Percentiles rank a stretch among this genome's conserved stretches.
Conservation (phyloP, 495 filamentous ascomycete genomes). For the Aspergillus saccharolyticus region DNA sequence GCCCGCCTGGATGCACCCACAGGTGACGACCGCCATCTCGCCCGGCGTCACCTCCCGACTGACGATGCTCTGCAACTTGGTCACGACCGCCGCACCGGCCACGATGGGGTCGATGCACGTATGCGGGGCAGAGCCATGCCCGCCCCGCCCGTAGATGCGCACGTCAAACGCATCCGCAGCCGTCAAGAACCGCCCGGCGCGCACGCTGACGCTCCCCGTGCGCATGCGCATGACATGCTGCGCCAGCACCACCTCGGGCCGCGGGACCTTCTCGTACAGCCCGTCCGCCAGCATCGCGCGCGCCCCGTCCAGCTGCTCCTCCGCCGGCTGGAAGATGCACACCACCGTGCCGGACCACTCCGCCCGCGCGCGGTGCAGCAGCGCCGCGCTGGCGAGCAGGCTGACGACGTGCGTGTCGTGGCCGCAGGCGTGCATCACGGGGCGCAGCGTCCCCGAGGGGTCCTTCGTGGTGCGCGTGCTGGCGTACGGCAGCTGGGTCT, state of each 20-base stretch:
- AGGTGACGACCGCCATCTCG: slow-evolving; percentile 52
- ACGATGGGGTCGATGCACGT: slow-evolving; percentile 53
- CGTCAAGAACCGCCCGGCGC: slow-evolving; percentile 24
- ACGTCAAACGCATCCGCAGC: slow-evolving; percentile 42
- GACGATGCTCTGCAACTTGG: slow-evolving; percentile 53
- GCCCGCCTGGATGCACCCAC: slow-evolving; percentile 48
- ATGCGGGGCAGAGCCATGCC: slow-evolving; percentile 50
- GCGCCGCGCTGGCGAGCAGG: slow-evolving; percentile 46
- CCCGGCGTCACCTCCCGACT: slow-evolving; percentile 47
- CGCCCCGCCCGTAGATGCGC: slow-evolving; percentile 46
- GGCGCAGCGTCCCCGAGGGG: slow-evolving; percentile 39
- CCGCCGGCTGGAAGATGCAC: slow-evolving; percentile 56
- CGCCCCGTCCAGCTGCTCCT: slow-evolving; percentile 53
- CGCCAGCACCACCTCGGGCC: slow-evolving; percentile 53
- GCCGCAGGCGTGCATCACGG: slow-evolving; percentile 65
- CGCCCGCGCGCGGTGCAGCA: slow-evolving; percentile 35
- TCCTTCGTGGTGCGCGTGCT: slow-evolving; percentile 41
- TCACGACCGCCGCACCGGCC: slow-evolving; percentile 46
- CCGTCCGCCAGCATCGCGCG: slow-evolving; percentile 59
- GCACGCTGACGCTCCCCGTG: slow-evolving; percentile 35
- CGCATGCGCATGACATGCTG: slow-evolving; percentile 52
- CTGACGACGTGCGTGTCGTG: slow-evolving; percentile 58
- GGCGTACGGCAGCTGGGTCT: slow-evolving; percentile 51
- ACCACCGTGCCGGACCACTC: slow-evolving; percentile 55
- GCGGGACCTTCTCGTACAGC: slow-evolving; percentile 45